A percentile compares a stretch with the other conserved stretches of the same genome.
phyloP scores from a whole-genome alignment of 2,329 filamentous ascomycete genomes.

The Cadophora gregata region DNA sequence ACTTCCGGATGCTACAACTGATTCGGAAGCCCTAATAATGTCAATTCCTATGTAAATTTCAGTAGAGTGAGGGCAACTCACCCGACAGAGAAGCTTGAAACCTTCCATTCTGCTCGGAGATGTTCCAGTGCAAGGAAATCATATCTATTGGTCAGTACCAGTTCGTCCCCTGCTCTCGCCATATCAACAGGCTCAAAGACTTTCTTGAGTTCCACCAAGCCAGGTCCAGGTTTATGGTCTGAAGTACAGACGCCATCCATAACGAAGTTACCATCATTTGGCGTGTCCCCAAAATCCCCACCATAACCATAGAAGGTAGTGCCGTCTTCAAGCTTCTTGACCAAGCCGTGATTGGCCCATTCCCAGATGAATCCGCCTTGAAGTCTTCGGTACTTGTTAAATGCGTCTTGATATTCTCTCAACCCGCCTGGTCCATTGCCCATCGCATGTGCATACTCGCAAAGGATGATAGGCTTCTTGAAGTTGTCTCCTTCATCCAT shows the following conservation, averaged over 20 bases:
- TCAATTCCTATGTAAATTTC: conserved; percentile 15
- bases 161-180: conserved; percentile 40
- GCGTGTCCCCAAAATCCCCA: conserved; percentile 65
- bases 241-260: conserved; percentile 65
- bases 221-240: conserved; percentile 61
- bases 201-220: conserved; percentile 62
- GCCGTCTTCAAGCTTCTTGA: conserved; percentile 51
- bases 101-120: conserved; percentile 51
- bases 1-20: conserved; percentile 43
- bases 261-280: conserved; percentile 66
- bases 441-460: conserved; percentile 70
- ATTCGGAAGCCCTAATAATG: conserved; percentile 20
- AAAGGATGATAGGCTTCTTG: conserved; percentile 63
- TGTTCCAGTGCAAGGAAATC: conserved; percentile 60
- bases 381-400: conserved; percentile 46
- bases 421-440: conserved; percentile 75
- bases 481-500: conserved; percentile 50
- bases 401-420: conserved; percentile 70
- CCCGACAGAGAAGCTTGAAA: conserved; percentile 52
- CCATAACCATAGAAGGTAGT: conserved; percentile 63
- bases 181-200: conserved; percentile 61
- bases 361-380: conserved; percentile 62
- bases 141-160: conserved; percentile 53
- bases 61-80: conserved; percentile 40
- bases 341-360: conserved; percentile 66